Conservation (phyloP, 2,329 filamentous ascomycete genomes). For the Cladophialophora bantiana region DNA sequence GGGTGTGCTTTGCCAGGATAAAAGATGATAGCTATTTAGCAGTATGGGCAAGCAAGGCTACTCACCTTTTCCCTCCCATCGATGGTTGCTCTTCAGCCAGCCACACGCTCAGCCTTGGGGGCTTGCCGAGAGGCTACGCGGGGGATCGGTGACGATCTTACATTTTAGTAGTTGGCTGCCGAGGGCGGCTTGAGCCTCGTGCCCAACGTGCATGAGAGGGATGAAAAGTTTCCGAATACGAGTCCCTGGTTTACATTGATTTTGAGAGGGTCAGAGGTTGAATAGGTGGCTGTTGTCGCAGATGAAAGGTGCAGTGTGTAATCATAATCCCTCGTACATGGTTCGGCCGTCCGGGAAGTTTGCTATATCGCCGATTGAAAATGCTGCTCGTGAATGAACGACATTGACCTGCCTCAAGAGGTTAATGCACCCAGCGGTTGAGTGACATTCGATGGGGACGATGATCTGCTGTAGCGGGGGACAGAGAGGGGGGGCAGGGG, state of each 20-base stretch:
- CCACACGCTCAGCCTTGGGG: neutral
- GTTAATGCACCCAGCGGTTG: neutral
- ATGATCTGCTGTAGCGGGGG: neutral
- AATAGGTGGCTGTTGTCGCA: neutral
- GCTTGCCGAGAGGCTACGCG: neutral
- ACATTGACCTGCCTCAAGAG: neutral
- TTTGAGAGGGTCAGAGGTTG: neutral
- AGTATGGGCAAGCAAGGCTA: neutral
- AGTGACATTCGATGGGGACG: neutral
- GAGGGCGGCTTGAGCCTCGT: neutral
- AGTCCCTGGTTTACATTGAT: conserved; percentile 1
- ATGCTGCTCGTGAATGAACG: neutral
- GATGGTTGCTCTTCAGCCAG: conserved; percentile 8
- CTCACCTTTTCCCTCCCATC: neutral
- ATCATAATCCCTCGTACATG: neutral
- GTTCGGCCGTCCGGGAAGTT: neutral
- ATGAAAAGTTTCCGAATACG: neutral
- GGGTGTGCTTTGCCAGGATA: conserved; percentile 68
- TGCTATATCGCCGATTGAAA: neutral
- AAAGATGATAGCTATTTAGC: conserved; percentile 1
- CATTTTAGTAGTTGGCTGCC: neutral
- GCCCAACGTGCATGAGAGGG: neutral
- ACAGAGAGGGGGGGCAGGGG: neutral
- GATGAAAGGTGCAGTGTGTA: neutral
- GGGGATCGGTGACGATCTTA: neutral